Percentiles rank a stretch among this genome's conserved stretches.
phyloP scores from a whole-genome alignment of 225 moss, liverwort and hornwort genomes.

The Antitrichia curtipendula region DNA sequence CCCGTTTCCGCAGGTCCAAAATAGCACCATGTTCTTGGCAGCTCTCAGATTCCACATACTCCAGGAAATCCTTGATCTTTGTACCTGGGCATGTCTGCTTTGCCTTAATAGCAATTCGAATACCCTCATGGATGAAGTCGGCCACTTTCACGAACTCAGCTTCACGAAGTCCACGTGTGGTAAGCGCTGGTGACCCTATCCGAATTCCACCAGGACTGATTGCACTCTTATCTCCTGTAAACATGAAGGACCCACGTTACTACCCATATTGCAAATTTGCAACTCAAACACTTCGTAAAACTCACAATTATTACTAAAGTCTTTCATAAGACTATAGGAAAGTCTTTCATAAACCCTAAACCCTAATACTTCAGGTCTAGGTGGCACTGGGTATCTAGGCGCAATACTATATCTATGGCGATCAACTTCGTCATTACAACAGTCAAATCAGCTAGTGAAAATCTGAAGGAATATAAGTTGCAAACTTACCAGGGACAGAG shows the following conservation, averaged over 20 bases:
- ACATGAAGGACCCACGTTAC: not conserved
- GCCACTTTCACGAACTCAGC: conserved; percentile 66
- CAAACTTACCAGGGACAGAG: conserved; percentile 57
- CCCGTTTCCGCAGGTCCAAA: conserved; percentile 44
- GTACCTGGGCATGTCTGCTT: conserved; percentile 53
- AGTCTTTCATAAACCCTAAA: not conserved
- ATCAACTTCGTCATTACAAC: not conserved
- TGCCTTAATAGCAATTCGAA: conserved; percentile 53
- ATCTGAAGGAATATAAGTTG: not conserved
- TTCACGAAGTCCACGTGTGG: conserved; percentile 67
- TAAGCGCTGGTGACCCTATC: conserved; percentile 74
- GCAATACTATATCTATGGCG: not conserved
- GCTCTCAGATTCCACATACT: conserved; percentile 50
- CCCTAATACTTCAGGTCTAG: not conserved
- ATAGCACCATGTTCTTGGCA: conserved; percentile 39
- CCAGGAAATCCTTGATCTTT: conserved; percentile 67
- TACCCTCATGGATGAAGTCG: conserved; percentile 64
- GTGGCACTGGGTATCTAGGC: not conserved
- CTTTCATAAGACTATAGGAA: not conserved
- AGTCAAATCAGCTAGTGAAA: not conserved
- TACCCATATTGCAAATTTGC: not conserved
- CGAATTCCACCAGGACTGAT: conserved; percentile 68
- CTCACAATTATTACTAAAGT: not conserved
- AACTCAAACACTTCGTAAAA: not conserved
- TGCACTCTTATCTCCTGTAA: conserved; percentile 80